These are phyloP conservation scores for Termitomyces sp. DNA, from an alignment of 768 basidiomycete genomes.

Conservation along the genomic window DNA sequence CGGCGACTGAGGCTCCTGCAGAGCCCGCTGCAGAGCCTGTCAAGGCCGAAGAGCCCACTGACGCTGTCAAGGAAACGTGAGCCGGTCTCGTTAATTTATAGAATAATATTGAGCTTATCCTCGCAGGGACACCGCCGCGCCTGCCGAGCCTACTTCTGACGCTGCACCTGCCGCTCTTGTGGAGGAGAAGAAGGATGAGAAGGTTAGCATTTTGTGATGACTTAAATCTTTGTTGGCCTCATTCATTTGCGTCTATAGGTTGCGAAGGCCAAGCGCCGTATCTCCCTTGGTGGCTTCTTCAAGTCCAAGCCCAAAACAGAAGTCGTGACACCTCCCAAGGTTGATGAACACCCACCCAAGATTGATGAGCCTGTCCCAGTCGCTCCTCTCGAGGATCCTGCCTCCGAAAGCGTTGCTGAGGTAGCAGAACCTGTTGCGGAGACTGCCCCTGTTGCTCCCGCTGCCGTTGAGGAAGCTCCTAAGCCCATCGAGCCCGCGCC, in stretches of 20 bases:
- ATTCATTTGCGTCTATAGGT: constrained; percentile 29
- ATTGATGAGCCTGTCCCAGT: constrained; percentile 81
- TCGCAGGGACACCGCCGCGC: constrained; percentile 39
- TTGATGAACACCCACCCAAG: constrained; percentile 86
- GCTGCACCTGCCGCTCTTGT: constrained; percentile 30
- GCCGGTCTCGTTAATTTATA: constrained; percentile 14
- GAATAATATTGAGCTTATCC: background rate
- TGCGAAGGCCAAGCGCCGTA: constrained; percentile 72
- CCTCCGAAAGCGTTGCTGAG: constrained; percentile 39
- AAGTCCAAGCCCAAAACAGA: constrained; percentile 68
- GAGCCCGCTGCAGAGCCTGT: constrained; percentile 34
- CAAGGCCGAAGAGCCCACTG: constrained; percentile 48
- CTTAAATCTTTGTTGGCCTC: too few species aligned
- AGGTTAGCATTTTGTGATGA: constrained; percentile 31
- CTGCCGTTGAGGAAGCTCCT: constrained; percentile 22
- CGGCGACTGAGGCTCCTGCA: constrained; percentile 26
- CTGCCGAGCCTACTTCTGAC: constrained; percentile 34
- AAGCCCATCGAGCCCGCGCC: constrained; percentile 44
- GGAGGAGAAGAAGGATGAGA: constrained; percentile 33
- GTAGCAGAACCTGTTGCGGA: constrained; percentile 29
- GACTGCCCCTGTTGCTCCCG: constrained; percentile 19
- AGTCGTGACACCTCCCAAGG: constrained; percentile 69
- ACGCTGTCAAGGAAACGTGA: constrained; percentile 73
- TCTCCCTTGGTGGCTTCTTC: constrained; percentile 86
- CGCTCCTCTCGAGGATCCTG: constrained; percentile 82